Evolutionary conservation across 768 basidiomycete genomes (phyloP).

Genomic region (Tulasnella sp.): DNA sequence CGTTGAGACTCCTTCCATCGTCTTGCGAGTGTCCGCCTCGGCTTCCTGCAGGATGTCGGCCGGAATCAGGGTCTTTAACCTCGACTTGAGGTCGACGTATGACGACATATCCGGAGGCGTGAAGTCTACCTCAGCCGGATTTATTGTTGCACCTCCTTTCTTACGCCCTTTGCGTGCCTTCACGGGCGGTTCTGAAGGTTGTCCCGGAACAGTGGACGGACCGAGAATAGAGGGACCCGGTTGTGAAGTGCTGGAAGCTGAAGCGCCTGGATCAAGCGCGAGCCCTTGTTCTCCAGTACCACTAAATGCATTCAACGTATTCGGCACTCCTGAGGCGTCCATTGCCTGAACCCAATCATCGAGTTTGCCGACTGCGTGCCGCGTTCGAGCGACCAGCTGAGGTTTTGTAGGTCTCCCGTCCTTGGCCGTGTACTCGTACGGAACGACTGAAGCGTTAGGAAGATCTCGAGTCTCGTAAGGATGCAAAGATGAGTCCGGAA

Average conservation of each 20-base stretch:
- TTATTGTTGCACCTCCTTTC: neutral
- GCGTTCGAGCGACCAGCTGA: neutral
- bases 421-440: slow-evolving; percentile 5
- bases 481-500: slow-evolving; percentile 31
- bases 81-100: slow-evolving; percentile 1
- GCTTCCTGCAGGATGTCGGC: neutral
- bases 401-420: neutral
- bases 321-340: neutral
- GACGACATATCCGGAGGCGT: neutral
- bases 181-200: neutral
- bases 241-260: neutral
- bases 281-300: neutral
- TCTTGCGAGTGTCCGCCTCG: neutral
- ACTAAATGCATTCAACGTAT: neutral
- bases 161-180: neutral
- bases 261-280: neutral
- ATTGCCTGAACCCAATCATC: neutral
- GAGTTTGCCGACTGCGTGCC: slow-evolving; percentile 1
- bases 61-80: neutral
- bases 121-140: neutral
- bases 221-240: neutral
- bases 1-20: neutral
- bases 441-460: neutral
- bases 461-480: slow-evolving; percentile 3
- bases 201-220: neutral